These are phyloP conservation scores for Kwoniella sp. DNA, from an alignment of 768 basidiomycete species.

Conservation along the genomic window DNA sequence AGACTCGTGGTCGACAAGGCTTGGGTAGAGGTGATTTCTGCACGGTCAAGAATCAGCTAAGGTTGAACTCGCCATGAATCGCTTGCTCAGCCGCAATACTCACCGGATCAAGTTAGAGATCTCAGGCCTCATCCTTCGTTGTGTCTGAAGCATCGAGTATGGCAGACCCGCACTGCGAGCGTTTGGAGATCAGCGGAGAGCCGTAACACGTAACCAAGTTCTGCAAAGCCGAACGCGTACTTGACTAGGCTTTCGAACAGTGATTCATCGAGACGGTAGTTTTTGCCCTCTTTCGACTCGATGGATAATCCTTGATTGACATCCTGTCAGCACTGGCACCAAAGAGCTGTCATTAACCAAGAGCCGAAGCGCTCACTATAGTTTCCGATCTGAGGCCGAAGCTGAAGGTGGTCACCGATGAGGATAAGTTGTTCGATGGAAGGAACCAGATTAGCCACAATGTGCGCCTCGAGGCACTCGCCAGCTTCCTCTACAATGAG, in stretches of 20 bases:
- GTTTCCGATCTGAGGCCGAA: conserved; percentile 69
- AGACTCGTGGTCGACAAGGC: conserved; percentile 56
- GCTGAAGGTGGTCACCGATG: conserved; percentile 78
- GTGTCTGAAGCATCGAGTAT: conserved; percentile 73
- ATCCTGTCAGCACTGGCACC: background rate
- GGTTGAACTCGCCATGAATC: background rate
- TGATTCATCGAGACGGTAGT: background rate
- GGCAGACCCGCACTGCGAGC: conserved; percentile 58
- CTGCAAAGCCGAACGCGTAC: too few relatives aligned
- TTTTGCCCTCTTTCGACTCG: background rate
- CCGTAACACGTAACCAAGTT: too few relatives aligned
- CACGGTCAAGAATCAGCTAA: background rate
- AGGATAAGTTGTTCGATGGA: conserved; percentile 69
- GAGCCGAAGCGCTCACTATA: conserved; percentile 59
- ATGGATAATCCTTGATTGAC: background rate
- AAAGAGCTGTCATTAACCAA: too few relatives aligned
- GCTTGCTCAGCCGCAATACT: conserved; percentile 2
- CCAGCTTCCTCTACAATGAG: conserved; percentile 79
- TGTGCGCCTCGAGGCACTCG: conserved; percentile 77
- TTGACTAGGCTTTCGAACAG: background rate
- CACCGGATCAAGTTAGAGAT: conserved; percentile 69
- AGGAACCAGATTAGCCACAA: conserved; percentile 58
- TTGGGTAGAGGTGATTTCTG: background rate
- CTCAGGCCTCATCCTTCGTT: conserved; percentile 72
- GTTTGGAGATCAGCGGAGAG: too few relatives aligned